These are phyloP conservation scores for Fomitopsis schrenkii DNA, from an alignment of 1,284 basidiomycete genomes.

Conservation along the genomic window DNA sequence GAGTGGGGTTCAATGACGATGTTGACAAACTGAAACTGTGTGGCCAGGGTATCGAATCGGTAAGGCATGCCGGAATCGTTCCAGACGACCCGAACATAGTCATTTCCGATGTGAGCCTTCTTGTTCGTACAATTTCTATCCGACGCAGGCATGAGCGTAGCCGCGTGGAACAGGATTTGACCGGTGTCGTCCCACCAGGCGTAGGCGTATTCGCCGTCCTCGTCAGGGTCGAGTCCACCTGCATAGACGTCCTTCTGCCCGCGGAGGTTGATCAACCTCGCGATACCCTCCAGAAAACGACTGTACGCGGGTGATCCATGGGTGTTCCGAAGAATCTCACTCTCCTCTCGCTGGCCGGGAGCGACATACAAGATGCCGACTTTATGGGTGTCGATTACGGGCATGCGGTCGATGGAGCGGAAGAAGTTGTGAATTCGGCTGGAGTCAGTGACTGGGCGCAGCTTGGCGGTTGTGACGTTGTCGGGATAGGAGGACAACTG, in stretches of 20 bases:
- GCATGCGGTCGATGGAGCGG: conserved; percentile 77
- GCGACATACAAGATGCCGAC: conserved; percentile 97
- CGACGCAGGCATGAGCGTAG: conserved; percentile 95
- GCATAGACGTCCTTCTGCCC: conserved; percentile 94
- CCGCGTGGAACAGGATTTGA: conserved; percentile 93
- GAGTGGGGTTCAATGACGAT: conserved; percentile 96
- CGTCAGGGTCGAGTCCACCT: conserved; percentile 85
- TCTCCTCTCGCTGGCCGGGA: conserved; percentile 83
- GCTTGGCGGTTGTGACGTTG: conserved; percentile 29
- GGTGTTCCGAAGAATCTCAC: conserved; percentile 85
- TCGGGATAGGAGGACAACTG: conserved; percentile 84
- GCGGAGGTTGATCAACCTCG: conserved; percentile 85
- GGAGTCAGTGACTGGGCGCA: conserved; percentile 54
- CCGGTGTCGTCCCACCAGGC: conserved; percentile 99
- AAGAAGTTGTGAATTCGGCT: conserved; percentile 52
- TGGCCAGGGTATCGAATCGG: conserved; percentile 86
- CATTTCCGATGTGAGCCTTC: conserved; percentile 93
- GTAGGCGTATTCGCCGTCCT: conserved; percentile 93
- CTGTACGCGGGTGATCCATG: conserved; percentile 95
- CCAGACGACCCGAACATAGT: conserved; percentile 94
- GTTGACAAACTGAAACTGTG: conserved; percentile 97
- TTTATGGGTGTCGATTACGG: conserved; percentile 97
- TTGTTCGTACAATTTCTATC: conserved; percentile 68
- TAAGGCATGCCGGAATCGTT: conserved; percentile 92
- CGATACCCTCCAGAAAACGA: conserved; percentile 88